These are phyloP conservation scores for Odontarrhena argentea DNA, from an alignment of 345 rosid species.

Conservation along the genomic window DNA sequence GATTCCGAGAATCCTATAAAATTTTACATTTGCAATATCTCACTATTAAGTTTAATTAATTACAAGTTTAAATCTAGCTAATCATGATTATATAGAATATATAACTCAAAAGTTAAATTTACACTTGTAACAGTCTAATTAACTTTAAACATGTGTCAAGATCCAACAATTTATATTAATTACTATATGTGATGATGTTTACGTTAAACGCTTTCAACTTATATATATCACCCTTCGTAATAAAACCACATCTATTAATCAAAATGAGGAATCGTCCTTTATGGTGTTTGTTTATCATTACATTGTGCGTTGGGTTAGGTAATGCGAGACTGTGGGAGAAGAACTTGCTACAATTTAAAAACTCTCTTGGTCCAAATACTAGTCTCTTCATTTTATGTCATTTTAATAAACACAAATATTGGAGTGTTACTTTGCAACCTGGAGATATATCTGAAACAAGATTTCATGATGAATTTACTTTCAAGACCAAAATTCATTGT, in stretches of 20 bases:
- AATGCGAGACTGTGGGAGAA: not conserved
- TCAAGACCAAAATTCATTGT: not conserved
- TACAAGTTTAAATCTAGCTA: too few relatives aligned
- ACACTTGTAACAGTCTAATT: too few relatives aligned
- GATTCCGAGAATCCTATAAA: too few relatives aligned
- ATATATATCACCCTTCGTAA: not conserved
- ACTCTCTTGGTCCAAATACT: not conserved
- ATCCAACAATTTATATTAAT: too few relatives aligned
- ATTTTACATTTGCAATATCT: too few relatives aligned
- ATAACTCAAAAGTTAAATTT: too few relatives aligned
- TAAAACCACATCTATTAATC: not conserved
- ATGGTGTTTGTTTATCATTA: not conserved
- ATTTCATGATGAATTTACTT: slow-evolving; percentile 1
- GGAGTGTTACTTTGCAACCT: not conserved
- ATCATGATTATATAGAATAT: too few relatives aligned
- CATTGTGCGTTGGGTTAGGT: not conserved
- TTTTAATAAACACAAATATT: too few relatives aligned
- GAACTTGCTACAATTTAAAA: not conserved
- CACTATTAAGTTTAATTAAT: too few relatives aligned
- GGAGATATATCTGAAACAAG: not conserved
- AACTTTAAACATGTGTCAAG: too few relatives aligned
- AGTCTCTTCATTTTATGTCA: not conserved
- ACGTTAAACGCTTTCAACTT: too few relatives aligned
- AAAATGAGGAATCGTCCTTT: not conserved
- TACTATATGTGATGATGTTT: not conserved